These are phyloP conservation scores for Triticum urartu DNA, from an alignment of 176 grass and related monocot species.

Conservation along the genomic window DNA sequence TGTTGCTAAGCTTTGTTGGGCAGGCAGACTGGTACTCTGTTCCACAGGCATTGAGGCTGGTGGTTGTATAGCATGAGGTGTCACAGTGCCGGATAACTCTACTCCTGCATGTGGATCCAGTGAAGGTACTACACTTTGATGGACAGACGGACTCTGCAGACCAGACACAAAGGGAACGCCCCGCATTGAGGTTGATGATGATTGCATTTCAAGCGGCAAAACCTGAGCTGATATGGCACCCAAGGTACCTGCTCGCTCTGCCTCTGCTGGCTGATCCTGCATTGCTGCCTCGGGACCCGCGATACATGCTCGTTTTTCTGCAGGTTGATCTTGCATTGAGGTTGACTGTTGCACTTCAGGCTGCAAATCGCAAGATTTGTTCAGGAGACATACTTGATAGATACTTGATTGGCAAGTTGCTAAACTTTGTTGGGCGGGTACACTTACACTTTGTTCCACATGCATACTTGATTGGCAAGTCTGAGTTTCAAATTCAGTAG, in stretches of 20 bases:
- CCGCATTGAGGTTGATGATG: slow-evolving; percentile 1
- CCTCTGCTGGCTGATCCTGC: slow-evolving; percentile 15
- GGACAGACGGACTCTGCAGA: neutral
- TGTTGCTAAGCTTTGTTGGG: neutral
- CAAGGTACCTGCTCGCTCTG: slow-evolving; percentile 24
- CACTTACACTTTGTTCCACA: slow-evolving; percentile 14
- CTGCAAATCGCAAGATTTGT: slow-evolving; percentile 1
- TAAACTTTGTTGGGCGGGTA: slow-evolving; percentile 6
- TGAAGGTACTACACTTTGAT: neutral
- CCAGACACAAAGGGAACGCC: neutral
- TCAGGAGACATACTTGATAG: too few relatives aligned
- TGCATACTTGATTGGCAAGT: slow-evolving; percentile 14
- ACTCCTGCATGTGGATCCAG: neutral
- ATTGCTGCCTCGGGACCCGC: neutral
- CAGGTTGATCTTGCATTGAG: slow-evolving; percentile 19
- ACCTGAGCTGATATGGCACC: neutral
- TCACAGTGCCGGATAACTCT: neutral
- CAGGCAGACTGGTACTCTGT: neutral
- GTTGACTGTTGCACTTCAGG: slow-evolving; percentile 23
- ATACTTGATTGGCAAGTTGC: neutral
- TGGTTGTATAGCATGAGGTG: slow-evolving; percentile 7
- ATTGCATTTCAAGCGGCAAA: slow-evolving; percentile 20
- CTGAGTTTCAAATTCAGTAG: slow-evolving; percentile 11
- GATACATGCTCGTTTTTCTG: slow-evolving; percentile 23
- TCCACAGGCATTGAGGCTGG: slow-evolving; percentile 9